A percentile compares a stretch with the other conserved stretches of the same genome.
Conservation (phyloP, 805 yeast genomes). For the Lachancea nothofagi region DNA sequence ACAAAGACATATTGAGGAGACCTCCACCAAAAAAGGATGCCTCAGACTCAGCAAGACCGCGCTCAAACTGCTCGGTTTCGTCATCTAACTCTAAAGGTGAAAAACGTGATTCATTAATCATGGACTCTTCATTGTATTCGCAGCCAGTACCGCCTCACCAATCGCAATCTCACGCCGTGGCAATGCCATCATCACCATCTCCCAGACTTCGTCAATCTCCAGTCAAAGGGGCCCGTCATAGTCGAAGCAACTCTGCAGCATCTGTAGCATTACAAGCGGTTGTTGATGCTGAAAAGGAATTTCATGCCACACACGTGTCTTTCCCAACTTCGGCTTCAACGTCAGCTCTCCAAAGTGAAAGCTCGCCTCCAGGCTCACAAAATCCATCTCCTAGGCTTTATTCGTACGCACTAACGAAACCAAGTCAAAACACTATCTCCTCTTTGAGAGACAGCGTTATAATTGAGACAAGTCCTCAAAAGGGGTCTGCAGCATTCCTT, state of each 20-base stretch:
- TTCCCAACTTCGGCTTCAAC: conserved; percentile 3
- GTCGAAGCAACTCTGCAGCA: conserved; percentile 47
- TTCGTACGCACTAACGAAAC: conserved; percentile 4
- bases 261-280: conserved; percentile 68
- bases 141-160: conserved; percentile 66
- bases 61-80: conserved; percentile 35
- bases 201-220: conserved; percentile 24
- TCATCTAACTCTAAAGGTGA: conserved; percentile 38
- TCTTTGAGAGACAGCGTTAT: conserved; percentile 25
- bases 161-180: conserved; percentile 55
- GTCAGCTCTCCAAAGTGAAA: conserved; percentile 5
- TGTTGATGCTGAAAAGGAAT: conserved; percentile 50
- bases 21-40: conserved; percentile 16
- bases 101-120: conserved; percentile 34
- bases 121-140: conserved; percentile 36
- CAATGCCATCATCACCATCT: conserved; percentile 38
- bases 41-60: conserved; percentile 21
- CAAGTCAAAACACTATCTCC: conserved; percentile 7
- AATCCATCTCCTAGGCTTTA: conserved; percentile 8
- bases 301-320: conserved; percentile 6
- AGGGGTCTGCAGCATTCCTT: conserved; percentile 5
- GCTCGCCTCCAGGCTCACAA: neutral
- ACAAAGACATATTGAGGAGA: conserved; percentile 34
- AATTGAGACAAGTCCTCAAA: conserved; percentile 24
- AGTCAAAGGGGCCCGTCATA: conserved; percentile 24